Percentiles rank a stretch among this genome's conserved stretches.
These are phyloP conservation scores for Linderniella brevidens DNA, from an alignment of 257 asterid genomes.

Conservation along the genomic window DNA sequence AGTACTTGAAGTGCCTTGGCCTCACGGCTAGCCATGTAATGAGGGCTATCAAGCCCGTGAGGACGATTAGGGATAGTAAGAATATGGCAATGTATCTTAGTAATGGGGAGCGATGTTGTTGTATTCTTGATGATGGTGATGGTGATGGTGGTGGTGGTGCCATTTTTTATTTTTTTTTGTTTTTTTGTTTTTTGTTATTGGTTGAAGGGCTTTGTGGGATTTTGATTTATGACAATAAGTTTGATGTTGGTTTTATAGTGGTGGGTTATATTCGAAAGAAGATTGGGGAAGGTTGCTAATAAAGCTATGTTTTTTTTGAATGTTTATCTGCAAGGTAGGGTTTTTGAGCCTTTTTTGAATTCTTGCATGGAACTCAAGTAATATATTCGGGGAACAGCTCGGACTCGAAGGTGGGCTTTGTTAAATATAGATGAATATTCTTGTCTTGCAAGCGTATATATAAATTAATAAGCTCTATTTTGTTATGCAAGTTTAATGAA, in stretches of 20 bases:
- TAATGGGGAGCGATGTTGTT: constrained; percentile 9
- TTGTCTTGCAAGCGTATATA: constrained; percentile 28
- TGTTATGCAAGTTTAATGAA: background rate
- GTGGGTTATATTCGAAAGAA: background rate
- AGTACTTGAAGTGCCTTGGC: constrained; percentile 39
- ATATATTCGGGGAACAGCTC: constrained; percentile 9
- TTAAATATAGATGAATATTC: constrained; percentile 31
- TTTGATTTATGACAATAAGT: background rate
- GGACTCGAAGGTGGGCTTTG: background rate
- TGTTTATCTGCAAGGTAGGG: background rate
- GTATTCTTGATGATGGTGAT: background rate
- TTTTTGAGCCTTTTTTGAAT: constrained; percentile 15
- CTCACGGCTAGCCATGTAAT: constrained; percentile 41
- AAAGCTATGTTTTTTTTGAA: background rate
- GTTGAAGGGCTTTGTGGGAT: background rate
- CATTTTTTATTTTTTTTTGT: background rate
- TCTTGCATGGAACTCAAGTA: constrained; percentile 48
- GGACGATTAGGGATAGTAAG: constrained; percentile 26
- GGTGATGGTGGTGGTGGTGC: constrained; percentile 6
- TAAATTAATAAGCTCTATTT: background rate
- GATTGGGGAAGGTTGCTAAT: background rate
- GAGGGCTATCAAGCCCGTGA: constrained; percentile 35
- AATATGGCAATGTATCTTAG: constrained; percentile 16
- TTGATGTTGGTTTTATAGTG: constrained; percentile 12
- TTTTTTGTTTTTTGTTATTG: constrained; percentile 1